phyloP scores from a whole-genome alignment of 2,329 filamentous ascomycete species.

The Bipolaris oryzae region DNA sequence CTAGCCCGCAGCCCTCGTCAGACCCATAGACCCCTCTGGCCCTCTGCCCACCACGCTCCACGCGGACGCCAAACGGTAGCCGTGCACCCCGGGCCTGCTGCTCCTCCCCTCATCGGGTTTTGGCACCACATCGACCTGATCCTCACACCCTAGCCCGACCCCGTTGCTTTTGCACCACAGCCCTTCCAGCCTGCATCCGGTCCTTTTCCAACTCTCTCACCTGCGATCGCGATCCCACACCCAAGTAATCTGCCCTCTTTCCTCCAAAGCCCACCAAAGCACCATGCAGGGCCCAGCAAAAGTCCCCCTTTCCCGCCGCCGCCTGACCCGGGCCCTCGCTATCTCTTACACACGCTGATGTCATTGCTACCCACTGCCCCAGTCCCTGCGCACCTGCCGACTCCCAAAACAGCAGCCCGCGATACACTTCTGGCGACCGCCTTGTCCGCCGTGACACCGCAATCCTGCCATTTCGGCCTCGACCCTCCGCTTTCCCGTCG shows the following conservation, averaged over 20 bases:
- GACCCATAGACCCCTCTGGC: slow-evolving; percentile 12
- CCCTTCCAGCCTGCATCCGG: neutral
- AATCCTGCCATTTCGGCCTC: neutral
- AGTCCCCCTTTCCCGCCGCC: slow-evolving; percentile 11
- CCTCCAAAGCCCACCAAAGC: neutral
- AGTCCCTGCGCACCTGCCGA: neutral
- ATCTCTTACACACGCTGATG: slow-evolving; percentile 10
- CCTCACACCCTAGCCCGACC: slow-evolving; percentile 8
- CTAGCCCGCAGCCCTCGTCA: neutral
- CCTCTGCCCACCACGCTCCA: slow-evolving; percentile 11
- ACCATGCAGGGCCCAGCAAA: slow-evolving; percentile 15
- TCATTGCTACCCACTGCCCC: slow-evolving; percentile 2
- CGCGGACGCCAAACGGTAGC: slow-evolving; percentile 22
- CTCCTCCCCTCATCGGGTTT: slow-evolving; percentile 20
- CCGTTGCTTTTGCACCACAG: slow-evolving; percentile 7
- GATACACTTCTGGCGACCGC: neutral
- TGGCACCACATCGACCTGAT: slow-evolving; percentile 18
- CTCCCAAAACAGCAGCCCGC: slow-evolving; percentile 6
- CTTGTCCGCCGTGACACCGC: neutral
- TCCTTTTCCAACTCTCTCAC: slow-evolving; percentile 1
- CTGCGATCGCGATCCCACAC: slow-evolving; percentile 4
- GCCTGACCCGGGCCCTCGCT: slow-evolving; percentile 12
- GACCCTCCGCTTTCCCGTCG: neutral
- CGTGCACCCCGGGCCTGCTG: slow-evolving; percentile 9
- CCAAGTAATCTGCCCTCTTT: neutral